Evolutionary conservation across 306 rosid species (phyloP).

Genomic region (Malus orientalis): DNA sequence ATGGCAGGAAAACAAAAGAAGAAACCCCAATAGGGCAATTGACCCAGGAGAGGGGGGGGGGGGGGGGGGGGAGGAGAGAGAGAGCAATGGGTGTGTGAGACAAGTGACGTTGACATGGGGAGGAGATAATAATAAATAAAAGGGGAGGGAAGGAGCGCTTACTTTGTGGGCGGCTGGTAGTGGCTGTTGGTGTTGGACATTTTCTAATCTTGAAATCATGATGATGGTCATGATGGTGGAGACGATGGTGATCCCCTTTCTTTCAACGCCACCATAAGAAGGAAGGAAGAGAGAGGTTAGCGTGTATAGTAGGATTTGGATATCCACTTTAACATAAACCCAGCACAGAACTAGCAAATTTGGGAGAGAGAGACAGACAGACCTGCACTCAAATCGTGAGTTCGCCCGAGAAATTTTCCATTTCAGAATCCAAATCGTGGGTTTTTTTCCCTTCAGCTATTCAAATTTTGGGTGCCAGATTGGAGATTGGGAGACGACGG

Average conservation of each 20-base stretch:
- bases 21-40: not conserved
- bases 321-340: not conserved
- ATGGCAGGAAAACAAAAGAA: not conserved
- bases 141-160: constrained; percentile 13
- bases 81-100: not conserved
- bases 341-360: too few species aligned
- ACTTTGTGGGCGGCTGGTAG: constrained; percentile 36
- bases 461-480: too few species aligned
- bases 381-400: too few species aligned
- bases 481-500: too few species aligned
- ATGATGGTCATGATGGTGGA: not conserved
- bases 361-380: too few species aligned
- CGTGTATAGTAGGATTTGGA: constrained; percentile 17
- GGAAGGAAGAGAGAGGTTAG: not conserved
- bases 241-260: not conserved
- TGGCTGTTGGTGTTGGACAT: constrained; percentile 20
- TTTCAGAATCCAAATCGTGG: too few species aligned
- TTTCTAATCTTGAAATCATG: constrained; percentile 6
- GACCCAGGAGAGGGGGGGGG: not conserved
- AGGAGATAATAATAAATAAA: not conserved
- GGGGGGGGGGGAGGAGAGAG: not conserved
- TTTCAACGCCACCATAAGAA: not conserved
- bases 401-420: too few species aligned
- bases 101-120: not conserved
- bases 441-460: too few species aligned